Evolutionary conservation across 257 asterid genomes (phyloP), one percentile per base, ranked within the genome.

Genomic region (Nicotiana attenuata): DNA sequence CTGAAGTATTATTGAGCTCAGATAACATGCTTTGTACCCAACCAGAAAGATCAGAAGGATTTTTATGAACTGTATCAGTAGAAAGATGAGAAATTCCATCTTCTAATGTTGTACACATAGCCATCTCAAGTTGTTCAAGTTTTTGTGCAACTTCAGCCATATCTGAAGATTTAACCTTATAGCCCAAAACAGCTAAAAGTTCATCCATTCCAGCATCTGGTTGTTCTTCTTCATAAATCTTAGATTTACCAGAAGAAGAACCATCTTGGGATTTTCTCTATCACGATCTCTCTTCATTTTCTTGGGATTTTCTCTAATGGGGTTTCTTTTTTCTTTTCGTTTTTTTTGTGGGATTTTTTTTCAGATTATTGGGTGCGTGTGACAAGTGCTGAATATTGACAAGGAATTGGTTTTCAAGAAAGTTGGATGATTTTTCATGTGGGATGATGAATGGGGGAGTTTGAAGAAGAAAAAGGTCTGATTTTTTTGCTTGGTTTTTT

Each of bases 71-170:
- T 4, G 94, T 82, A 82, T 87, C 91, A 13, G 60, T 61, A 0
- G 90, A 73, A 65, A 87, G 85, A 57, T 85, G 87, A 24, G 92
- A 87, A 73, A 82, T 88, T 19, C 96, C 97, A 75, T 90, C 96
- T 38, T 87, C 97, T 80, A 66, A 82, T 0, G 85, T 82, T 5
- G 91, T 89, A 7, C 93, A 86, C 98, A 94, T 94, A 11, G 89
- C 92, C 93, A 90, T 88, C 89, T 94, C 98, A 80, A 93, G 80
- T 11, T 92, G 94, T 80, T 92, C 92, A 50, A 94, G 92, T 88
- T 91, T 94, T 65, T 87, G 90, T 0, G 97, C 98, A 3, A 94
- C 97, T 17, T 90, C 94, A 35, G 93, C 94, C 97, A 94, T 93
- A 80, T 94, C 97, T 2, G 98, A 90, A 0, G 93, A 86, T 88